phyloP scores from a whole-genome alignment of 2,329 filamentous ascomycete species.

The Stachybotrys chlorohalonatus region DNA sequence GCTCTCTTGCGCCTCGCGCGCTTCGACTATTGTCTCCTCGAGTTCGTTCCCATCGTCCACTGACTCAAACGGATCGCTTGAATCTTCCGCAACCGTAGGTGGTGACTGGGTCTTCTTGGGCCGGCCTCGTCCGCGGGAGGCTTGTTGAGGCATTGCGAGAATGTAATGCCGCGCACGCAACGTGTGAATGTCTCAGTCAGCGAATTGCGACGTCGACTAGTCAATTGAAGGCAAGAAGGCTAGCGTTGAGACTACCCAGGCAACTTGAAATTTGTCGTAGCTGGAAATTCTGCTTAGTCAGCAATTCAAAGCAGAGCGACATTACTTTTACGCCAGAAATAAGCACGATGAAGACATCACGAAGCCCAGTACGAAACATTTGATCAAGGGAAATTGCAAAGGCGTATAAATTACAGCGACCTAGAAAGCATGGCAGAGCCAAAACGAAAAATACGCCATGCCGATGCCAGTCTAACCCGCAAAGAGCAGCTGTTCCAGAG shows the following conservation, averaged over 20 bases:
- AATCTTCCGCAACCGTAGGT: slow-evolving; percentile 13
- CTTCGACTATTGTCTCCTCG: slow-evolving; percentile 2
- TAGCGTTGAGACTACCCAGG: too few species aligned
- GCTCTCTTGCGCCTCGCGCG: slow-evolving; percentile 15
- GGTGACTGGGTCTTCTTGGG: slow-evolving; percentile 16
- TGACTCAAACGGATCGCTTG: slow-evolving; percentile 25
- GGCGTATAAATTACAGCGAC: slow-evolving; percentile 57
- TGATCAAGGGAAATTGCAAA: slow-evolving; percentile 44
- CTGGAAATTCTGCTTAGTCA: too few species aligned
- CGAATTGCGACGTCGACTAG: too few species aligned
- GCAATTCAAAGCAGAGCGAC: too few species aligned
- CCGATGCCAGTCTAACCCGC: slow-evolving; percentile 41
- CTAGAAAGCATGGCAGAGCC: slow-evolving; percentile 38
- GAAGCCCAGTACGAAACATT: neutral
- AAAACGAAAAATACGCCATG: slow-evolving; percentile 35
- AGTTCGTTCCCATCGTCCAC: slow-evolving; percentile 17
- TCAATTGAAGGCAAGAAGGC: too few species aligned
- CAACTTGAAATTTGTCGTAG: too few species aligned
- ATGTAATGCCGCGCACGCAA: neutral
- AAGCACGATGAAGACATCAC: too few species aligned
- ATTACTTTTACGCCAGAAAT: too few species aligned
- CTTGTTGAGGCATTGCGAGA: slow-evolving; percentile 30
- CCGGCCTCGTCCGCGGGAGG: slow-evolving; percentile 27
- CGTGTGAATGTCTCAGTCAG: too few species aligned
- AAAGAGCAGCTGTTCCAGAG: slow-evolving; percentile 32